phyloP scores from a whole-genome alignment of 345 rosid species.

The Toxicodendron radicans region DNA sequence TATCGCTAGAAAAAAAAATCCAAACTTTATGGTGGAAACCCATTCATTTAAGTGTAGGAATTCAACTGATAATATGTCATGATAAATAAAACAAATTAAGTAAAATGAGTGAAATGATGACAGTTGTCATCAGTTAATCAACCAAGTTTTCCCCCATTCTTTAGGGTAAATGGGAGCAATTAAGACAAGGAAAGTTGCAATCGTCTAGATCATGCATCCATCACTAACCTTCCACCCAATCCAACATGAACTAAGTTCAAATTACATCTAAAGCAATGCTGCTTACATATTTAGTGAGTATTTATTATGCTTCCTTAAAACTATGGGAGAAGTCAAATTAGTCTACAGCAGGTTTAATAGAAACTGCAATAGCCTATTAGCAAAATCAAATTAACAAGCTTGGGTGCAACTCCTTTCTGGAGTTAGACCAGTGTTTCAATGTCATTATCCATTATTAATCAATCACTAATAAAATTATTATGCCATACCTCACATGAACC shows the following conservation, averaged over 20 bases:
- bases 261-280: not conserved
- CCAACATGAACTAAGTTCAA: not conserved
- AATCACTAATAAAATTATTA: not conserved
- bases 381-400: not conserved
- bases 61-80: not conserved
- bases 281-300: not conserved
- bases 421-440: no score
- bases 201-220: not conserved
- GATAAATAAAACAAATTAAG: not conserved
- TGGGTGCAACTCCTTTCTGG: no score
- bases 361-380: not conserved
- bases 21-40: not conserved
- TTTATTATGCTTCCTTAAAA: not conserved
- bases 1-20: not conserved
- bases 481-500: conserved; percentile 70
- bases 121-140: not conserved
- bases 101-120: not conserved
- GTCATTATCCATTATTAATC: no score
- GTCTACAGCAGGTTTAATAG: not conserved
- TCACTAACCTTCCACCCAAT: not conserved
- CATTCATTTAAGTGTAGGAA: not conserved
- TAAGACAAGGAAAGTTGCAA: not conserved
- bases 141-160: not conserved
- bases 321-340: not conserved
- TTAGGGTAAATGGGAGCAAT: conserved; percentile 1